phyloP scores from a whole-genome alignment of 2,329 filamentous ascomycete species.

The Beauveria bassiana region DNA sequence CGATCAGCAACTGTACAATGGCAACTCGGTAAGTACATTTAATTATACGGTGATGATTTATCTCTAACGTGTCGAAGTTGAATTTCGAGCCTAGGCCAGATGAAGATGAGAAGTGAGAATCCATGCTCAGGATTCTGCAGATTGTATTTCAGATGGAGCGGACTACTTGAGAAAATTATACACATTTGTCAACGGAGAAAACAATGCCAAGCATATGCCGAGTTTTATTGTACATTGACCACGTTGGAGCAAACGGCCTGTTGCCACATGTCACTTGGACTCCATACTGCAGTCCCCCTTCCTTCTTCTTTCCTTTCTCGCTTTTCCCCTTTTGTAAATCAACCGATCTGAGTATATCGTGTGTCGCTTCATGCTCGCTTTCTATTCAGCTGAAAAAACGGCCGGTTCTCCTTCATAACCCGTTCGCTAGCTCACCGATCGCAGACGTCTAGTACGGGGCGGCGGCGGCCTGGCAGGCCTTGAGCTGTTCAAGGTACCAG shows the following conservation, averaged over 20 bases:
- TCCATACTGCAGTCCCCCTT: not conserved
- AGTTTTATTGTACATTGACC: not conserved
- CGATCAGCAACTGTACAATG: slow-evolving; percentile 77
- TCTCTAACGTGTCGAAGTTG: slow-evolving; percentile 38
- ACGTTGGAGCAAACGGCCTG: not conserved
- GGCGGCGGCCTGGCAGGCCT: slow-evolving; percentile 75
- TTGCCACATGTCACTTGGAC: not conserved
- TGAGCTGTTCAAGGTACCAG: slow-evolving; percentile 97
- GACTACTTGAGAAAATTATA: slow-evolving; percentile 14
- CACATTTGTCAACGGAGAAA: slow-evolving; percentile 16
- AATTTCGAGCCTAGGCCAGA: slow-evolving; percentile 62
- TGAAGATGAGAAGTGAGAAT: slow-evolving; percentile 39
- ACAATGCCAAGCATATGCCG: slow-evolving; percentile 13
- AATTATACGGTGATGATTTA: not conserved
- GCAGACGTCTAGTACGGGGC: slow-evolving; percentile 51
- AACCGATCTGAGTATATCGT: not conserved
- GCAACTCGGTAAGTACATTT: slow-evolving; percentile 64
- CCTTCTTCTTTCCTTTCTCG: not conserved
- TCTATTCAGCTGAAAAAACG: not conserved
- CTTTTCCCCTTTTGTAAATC: not conserved
- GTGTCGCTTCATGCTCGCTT: not conserved
- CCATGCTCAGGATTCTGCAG: not conserved
- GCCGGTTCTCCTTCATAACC: not conserved
- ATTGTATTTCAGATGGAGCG: slow-evolving; percentile 7
- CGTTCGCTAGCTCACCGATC: not conserved